Percentiles rank a stretch among this genome's conserved stretches.
Conservation (phyloP, 176 grass and related monocot genomes). For the Aegilops sharonensis region DNA sequence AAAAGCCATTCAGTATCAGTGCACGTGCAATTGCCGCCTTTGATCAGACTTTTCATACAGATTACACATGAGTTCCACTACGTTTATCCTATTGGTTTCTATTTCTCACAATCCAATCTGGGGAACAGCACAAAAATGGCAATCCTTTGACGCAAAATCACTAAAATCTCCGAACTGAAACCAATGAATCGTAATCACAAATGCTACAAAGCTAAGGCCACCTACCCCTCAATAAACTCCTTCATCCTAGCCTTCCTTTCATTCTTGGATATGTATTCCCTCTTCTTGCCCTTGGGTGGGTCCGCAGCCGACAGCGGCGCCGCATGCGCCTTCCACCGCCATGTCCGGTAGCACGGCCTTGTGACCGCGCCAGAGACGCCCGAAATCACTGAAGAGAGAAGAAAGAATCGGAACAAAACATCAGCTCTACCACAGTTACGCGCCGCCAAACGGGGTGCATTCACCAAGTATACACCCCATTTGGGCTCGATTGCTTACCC, state of each 20-base stretch:
- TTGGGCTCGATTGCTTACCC: slow-evolving; percentile 37
- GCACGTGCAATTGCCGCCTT: background rate
- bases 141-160: slow-evolving; percentile 17
- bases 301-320: slow-evolving; percentile 51
- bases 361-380: slow-evolving; percentile 33
- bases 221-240: slow-evolving; percentile 64
- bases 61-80: background rate
- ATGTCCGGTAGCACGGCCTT: slow-evolving; percentile 32
- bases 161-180: background rate
- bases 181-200: slow-evolving; percentile 6
- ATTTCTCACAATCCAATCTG: background rate
- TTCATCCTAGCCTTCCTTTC: slow-evolving; percentile 40
- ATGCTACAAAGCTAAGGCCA: background rate
- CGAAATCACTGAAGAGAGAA: slow-evolving; percentile 35
- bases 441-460: background rate
- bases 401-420: background rate
- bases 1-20: background rate
- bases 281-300: slow-evolving; percentile 34
- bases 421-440: background rate
- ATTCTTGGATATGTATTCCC: slow-evolving; percentile 22
- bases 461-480: background rate
- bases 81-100: background rate
- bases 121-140: background rate
- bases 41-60: background rate
- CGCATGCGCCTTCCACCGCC: slow-evolving; percentile 51